Conservation (phyloP, 805 yeast species). For the Wickerhamomyces xylosicus region DNA sequence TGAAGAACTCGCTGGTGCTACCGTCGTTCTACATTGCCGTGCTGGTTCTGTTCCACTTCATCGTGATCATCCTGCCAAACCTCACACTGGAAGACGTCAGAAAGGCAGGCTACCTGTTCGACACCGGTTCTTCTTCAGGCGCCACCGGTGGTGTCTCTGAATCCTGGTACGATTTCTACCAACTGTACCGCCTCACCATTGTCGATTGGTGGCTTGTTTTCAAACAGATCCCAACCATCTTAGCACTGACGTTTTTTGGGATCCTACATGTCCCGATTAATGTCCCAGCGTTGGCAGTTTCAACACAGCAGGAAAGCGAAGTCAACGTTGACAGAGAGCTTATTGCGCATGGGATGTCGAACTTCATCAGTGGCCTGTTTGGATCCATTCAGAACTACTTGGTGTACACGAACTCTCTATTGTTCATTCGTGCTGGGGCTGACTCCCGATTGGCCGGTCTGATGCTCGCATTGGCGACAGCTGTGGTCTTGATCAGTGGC, state of each 20-base stretch:
- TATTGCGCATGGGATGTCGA: conserved; percentile 90
- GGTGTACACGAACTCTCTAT: conserved; percentile 87
- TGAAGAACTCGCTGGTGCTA: conserved; percentile 62
- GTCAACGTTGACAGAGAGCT: conserved; percentile 88
- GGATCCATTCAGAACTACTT: conserved; percentile 93
- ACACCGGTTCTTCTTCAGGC: conserved; percentile 35
- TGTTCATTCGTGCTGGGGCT: conserved; percentile 92
- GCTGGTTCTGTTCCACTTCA: conserved; percentile 56
- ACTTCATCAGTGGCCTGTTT: conserved; percentile 67
- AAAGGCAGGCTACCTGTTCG: conserved; percentile 77
- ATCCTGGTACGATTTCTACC: conserved; percentile 89
- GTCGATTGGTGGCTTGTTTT: conserved; percentile 71
- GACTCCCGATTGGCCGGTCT: conserved; percentile 83
- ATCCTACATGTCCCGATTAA: conserved; percentile 94
- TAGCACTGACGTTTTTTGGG: conserved; percentile 93
- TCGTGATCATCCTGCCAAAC: conserved; percentile 55
- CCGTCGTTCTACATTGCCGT: conserved; percentile 73
- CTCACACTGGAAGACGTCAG: conserved; percentile 56
- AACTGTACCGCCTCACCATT: conserved; percentile 51
- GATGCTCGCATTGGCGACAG: conserved; percentile 77
- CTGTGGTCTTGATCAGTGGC: conserved; percentile 73
- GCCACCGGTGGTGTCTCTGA: conserved; percentile 25
- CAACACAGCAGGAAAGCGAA: conserved; percentile 61
- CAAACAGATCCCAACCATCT: conserved; percentile 79
- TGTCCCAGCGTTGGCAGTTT: conserved; percentile 93